Evolutionary conservation across 441 rosid species (phyloP).

Genomic region (Gossypium schwendimanii): DNA sequence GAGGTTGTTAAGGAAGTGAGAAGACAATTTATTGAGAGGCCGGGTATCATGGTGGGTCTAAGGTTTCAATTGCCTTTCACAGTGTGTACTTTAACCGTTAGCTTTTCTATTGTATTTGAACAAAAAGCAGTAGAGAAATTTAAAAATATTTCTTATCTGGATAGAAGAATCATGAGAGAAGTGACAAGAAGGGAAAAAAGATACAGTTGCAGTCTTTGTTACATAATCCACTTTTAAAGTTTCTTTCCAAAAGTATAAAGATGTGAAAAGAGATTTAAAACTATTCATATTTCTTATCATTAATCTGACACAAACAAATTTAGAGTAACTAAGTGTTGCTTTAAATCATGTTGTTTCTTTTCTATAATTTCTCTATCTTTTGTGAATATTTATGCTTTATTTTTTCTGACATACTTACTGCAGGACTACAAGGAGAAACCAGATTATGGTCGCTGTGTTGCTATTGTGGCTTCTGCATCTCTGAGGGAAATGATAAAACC

Average conservation of each 20-base stretch:
- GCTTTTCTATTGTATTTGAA: neutral
- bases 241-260: neutral
- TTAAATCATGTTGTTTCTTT: slow-evolving; percentile 2
- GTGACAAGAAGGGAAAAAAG: neutral
- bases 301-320: neutral
- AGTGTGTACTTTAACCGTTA: neutral
- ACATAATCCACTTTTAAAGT: neutral
- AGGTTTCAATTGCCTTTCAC: neutral
- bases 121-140: neutral
- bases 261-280: neutral
- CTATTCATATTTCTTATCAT: neutral
- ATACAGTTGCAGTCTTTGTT: neutral
- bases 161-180: neutral
- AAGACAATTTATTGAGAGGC: slow-evolving; percentile 96
- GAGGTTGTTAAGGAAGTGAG: slow-evolving; percentile 99
- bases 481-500: slow-evolving; percentile 97
- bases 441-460: slow-evolving; percentile 95
- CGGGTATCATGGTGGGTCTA: slow-evolving; percentile 87
- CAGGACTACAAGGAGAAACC: slow-evolving; percentile 98
- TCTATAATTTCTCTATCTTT: neutral
- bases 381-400: neutral
- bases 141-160: neutral
- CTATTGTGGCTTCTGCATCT: slow-evolving; percentile 95
- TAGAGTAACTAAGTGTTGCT: neutral
- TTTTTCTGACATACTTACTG: neutral